Conservation (phyloP, 257 asterid species). For the Salvia splendens region DNA sequence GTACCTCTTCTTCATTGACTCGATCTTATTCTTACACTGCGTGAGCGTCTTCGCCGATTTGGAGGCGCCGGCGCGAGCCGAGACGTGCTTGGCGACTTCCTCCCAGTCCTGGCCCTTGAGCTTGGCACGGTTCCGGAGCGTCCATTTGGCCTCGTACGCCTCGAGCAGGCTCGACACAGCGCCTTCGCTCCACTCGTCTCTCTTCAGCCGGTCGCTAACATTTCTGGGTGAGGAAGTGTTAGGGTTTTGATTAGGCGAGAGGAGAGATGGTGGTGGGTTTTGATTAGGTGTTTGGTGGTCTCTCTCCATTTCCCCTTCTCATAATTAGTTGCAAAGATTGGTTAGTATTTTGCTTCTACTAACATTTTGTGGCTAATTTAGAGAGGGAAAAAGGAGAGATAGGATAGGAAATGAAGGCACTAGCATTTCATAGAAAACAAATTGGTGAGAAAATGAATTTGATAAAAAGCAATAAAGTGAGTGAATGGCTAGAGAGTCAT, state of each 20-base stretch:
- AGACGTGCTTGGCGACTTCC: constrained; percentile 73
- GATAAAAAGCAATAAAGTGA: constrained; percentile 35
- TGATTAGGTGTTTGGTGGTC: constrained; percentile 35
- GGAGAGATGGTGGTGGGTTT: constrained; percentile 48
- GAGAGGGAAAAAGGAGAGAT: constrained; percentile 43
- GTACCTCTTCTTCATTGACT: constrained; percentile 92
- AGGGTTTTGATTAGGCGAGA: constrained; percentile 36
- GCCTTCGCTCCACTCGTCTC: constrained; percentile 95
- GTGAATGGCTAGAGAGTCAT: constrained; percentile 27
- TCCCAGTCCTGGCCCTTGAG: constrained; percentile 96
- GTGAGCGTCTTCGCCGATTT: constrained; percentile 74
- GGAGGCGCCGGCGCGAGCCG: constrained; percentile 42
- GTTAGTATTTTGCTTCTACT: constrained; percentile 45
- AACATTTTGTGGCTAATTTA: constrained; percentile 46
- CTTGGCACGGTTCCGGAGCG: constrained; percentile 76
- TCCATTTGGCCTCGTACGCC: constrained; percentile 81
- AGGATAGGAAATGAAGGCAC: background rate
- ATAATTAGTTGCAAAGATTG: constrained; percentile 2
- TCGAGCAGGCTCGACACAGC: constrained; percentile 75
- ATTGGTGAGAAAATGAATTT: background rate
- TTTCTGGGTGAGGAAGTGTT: constrained; percentile 48
- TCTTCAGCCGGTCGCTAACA: constrained; percentile 52
- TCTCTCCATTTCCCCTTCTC: constrained; percentile 61
- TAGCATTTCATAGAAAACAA: no score
- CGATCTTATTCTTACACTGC: constrained; percentile 89